These are phyloP conservation scores for Suillus fuscotomentosus DNA, from an alignment of 768 basidiomycete genomes.

Conservation along the genomic window DNA sequence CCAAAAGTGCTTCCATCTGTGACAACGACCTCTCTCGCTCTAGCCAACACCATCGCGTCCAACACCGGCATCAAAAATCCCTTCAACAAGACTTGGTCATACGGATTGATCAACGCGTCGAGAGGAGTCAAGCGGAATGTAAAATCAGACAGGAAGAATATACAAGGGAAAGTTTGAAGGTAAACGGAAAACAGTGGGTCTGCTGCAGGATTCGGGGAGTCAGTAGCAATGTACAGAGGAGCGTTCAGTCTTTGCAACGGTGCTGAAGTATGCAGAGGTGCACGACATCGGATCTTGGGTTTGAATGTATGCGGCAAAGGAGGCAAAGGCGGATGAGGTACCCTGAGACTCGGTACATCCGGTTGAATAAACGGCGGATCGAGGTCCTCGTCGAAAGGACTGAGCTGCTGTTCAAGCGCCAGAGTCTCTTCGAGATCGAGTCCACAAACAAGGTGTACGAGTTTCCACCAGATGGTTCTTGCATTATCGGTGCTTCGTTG, in stretches of 20 bases:
- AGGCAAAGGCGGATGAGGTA: constrained; percentile 27
- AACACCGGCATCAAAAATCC: constrained; percentile 58
- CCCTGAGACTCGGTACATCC: constrained; percentile 18
- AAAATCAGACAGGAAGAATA: constrained; percentile 58
- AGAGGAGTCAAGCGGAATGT: constrained; percentile 26
- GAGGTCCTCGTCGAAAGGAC: constrained; percentile 1
- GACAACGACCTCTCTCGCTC: constrained; percentile 57
- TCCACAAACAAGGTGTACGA: constrained; percentile 50
- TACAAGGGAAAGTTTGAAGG: constrained; percentile 59
- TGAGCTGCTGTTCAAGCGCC: constrained; percentile 21
- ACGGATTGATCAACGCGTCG: constrained; percentile 36
- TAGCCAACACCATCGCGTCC: constrained; percentile 68
- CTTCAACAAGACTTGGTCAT: constrained; percentile 49
- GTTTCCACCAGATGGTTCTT: constrained; percentile 52
- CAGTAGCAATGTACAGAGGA: constrained; percentile 68
- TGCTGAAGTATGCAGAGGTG: constrained; percentile 32
- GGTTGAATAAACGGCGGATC: constrained; percentile 20
- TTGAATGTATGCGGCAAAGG: constrained; percentile 18
- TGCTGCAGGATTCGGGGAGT: constrained; percentile 38
- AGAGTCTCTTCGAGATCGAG: constrained; percentile 36
- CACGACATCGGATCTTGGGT: constrained; percentile 35
- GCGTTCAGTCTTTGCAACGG: constrained; percentile 45
- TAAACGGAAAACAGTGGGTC: constrained; percentile 48
- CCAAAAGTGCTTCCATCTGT: constrained; percentile 80
- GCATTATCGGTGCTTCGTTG: constrained; percentile 39